Percentiles rank a stretch among this genome's conserved stretches.
These are phyloP conservation scores for cucumber (Cucumis sativus) DNA, from an alignment of 306 rosid genomes.

Conservation along the genomic window Cucumber_9930_V3 NC_026660.2:28223001-28223500, in stretches of 20 bases:
- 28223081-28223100: not conserved
- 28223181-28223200: not conserved
- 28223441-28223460: not conserved
- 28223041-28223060: not conserved
- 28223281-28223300: too few relatives aligned
- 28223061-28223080: not conserved
- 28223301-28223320: too few relatives aligned
- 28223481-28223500: not conserved
- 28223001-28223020: not conserved
- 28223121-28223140: too few relatives aligned
- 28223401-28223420: not conserved
- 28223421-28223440: not conserved
- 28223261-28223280: too few relatives aligned
- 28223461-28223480: not conserved
- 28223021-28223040: not conserved
- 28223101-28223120: not conserved
- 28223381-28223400: not conserved
- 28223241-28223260: too few relatives aligned
- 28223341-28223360: too few relatives aligned
- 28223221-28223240: not conserved
- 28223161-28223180: not conserved
- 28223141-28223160: not conserved
- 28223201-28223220: not conserved
- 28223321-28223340: too few relatives aligned
- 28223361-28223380: not conserved